Evolutionary conservation across 2,329 filamentous ascomycete species (phyloP).

Genomic region (Thielaviopsis ethacetica): DNA sequence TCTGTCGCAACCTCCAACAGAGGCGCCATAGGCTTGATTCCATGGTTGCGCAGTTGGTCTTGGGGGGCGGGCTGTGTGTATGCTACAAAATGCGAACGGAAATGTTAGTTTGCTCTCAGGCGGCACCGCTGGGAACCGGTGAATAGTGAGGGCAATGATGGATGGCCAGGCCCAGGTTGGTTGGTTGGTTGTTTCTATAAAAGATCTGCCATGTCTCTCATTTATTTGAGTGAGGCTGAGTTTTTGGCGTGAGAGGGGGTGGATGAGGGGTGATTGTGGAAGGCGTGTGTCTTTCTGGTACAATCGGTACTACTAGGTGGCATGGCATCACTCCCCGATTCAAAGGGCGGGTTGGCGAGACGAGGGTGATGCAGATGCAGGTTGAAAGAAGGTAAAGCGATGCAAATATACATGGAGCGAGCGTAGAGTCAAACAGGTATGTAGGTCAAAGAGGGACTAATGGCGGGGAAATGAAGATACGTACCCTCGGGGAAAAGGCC

Average conservation of each 20-base stretch:
- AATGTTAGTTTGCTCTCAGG: not conserved
- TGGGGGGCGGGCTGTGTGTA: conserved; percentile 44
- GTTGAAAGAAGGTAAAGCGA: too few relatives aligned
- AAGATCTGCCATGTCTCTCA: not conserved
- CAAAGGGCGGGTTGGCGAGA: not conserved
- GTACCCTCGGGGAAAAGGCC: conserved; percentile 73
- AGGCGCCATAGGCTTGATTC: conserved; percentile 17
- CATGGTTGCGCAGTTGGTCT: conserved; percentile 18
- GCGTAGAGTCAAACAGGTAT: not conserved
- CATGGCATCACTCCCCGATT: not conserved
- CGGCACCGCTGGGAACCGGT: not conserved
- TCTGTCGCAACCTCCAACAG: conserved; percentile 18
- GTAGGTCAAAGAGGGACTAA: conserved; percentile 9
- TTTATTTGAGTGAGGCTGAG: not conserved
- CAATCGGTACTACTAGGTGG: not conserved
- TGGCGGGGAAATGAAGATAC: conserved; percentile 15
- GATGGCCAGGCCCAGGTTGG: not conserved
- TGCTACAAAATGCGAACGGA: conserved; percentile 25
- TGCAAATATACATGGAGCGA: not conserved
- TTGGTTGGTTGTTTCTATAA: not conserved
- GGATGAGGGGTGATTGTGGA: not conserved
- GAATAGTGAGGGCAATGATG: not conserved
- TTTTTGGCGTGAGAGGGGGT: not conserved
- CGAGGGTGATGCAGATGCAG: not conserved
- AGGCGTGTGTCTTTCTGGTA: not conserved